Percentiles rank a stretch among this genome's conserved stretches.
Conservation (phyloP, 179 eudicot genomes). For the Beta corolliflora region DNA sequence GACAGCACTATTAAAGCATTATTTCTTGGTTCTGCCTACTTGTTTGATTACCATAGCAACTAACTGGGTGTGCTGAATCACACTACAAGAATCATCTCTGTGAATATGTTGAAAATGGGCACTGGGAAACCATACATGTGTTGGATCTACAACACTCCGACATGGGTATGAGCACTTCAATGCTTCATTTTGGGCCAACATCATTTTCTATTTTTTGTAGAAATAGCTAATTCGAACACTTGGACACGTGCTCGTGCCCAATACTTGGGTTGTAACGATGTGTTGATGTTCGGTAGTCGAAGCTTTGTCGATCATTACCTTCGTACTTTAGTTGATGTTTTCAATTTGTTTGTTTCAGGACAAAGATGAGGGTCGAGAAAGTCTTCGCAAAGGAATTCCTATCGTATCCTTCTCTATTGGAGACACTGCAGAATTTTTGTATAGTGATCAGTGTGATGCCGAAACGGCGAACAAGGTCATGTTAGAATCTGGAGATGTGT, state of each 20-base stretch:
- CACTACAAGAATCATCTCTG: not conserved
- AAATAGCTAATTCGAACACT: too few species aligned
- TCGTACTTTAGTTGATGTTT: not conserved
- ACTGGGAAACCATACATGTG: not conserved
- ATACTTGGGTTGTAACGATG: not conserved
- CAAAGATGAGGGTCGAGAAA: constrained; percentile 71
- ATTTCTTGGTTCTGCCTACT: not conserved
- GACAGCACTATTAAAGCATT: not conserved
- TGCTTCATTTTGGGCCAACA: too few species aligned
- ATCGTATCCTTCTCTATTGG: constrained; percentile 87
- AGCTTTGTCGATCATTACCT: too few species aligned
- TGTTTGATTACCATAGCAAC: not conserved
- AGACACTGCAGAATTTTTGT: constrained; percentile 73
- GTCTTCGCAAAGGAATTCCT: constrained; percentile 52
- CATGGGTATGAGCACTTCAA: too few species aligned
- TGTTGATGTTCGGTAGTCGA: too few species aligned
- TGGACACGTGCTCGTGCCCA: too few species aligned
- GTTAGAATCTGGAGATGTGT: constrained; percentile 81
- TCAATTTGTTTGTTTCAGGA: constrained; percentile 44
- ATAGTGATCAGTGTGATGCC: constrained; percentile 54
- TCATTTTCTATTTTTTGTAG: too few species aligned
- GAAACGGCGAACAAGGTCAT: constrained; percentile 49
- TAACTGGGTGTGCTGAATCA: not conserved
- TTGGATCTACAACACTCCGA: too few species aligned
- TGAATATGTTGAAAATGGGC: not conserved